Base-by-base conservation (phyloP, 306 rosid species). In the Pterocarpus santalinus region DNA sequence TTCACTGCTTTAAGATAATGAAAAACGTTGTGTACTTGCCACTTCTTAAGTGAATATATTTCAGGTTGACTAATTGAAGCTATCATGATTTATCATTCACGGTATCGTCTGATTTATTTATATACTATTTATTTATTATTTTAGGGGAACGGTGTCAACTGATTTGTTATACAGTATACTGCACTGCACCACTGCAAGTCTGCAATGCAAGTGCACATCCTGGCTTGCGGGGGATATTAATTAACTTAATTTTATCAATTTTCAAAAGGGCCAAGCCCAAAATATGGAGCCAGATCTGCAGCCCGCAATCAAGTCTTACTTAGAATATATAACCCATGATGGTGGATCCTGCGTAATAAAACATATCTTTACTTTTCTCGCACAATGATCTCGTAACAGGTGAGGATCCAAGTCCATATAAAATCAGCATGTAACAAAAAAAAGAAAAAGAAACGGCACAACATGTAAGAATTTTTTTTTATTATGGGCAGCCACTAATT, bases 1-100 rank as follows among this genome's bases (percentile, higher is more conserved):
- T 22, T 22, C 28, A 22, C 15, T 35, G 68, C 57, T 58, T 39
- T 57, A 34, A 73, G 53, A 73, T 73, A 73, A 58, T 13, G 78
- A 73, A 73, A 16, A 73, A 12, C 10, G 10, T 39, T 38, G 15
- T 73, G 77, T 73, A 60, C 44, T 60, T 44, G n/a, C 60, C 62
- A 76, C 43, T 73, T 58, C 15, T 7, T 9, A 33, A 63, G 34
- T 76, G 65, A 64, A 49, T 49, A 65, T 2, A 51, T 16, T 76
- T 76, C n/a, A 8, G 32, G 13, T 76, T 49, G 73, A 76, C 63
- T 76, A 76, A 47, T 11, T 64, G 41, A 17, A 64, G 73, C 38
- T 35, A 64, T 6, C 15, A 47, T 62, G 81, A 9, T n/a, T 71
- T 34, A 2, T 62, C 28, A 22, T 22, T 22, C 28, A 22, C 28